Evolutionary conservation across 495 filamentous ascomycete species (phyloP).

Genomic region (Parathielavia hyrcaniae): DNA sequence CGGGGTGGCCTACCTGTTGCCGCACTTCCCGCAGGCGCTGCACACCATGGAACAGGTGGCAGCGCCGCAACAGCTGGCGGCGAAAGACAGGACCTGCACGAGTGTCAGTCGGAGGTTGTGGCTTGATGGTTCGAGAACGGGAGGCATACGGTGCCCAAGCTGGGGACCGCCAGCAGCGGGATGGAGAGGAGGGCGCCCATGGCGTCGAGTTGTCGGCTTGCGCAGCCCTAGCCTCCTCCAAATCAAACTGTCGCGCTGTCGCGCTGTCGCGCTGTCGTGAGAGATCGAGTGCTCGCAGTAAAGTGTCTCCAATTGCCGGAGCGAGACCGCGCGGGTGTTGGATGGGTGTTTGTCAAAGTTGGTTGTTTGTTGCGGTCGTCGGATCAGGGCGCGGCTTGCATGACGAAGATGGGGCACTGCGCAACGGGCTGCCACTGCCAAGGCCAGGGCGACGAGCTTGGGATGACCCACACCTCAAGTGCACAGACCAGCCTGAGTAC

Average conservation of each 20-base stretch:
- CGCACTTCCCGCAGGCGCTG: slow-evolving; percentile 91
- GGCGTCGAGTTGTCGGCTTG: slow-evolving; percentile 32
- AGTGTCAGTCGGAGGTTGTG: slow-evolving; percentile 4
- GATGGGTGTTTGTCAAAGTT: too few species aligned
- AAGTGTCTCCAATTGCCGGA: too few species aligned
- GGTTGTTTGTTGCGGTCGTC: background rate
- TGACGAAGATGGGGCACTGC: too few species aligned
- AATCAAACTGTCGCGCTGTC: too few species aligned
- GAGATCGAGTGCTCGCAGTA: background rate
- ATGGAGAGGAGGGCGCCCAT: slow-evolving; percentile 93
- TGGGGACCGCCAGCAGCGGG: slow-evolving; percentile 80
- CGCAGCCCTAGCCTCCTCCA: background rate
- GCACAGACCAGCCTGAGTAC: too few species aligned
- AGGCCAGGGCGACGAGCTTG: too few species aligned
- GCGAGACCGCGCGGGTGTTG: too few species aligned
- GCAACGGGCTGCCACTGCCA: too few species aligned
- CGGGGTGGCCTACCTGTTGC: slow-evolving; percentile 63
- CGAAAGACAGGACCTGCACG: slow-evolving; percentile 64
- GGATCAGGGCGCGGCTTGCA: background rate
- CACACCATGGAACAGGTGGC: slow-evolving; percentile 92
- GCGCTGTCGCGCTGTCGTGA: background rate
- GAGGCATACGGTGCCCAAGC: slow-evolving; percentile 72
- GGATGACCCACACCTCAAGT: too few species aligned
- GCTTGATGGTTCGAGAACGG: background rate
- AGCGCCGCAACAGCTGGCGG: slow-evolving; percentile 85